Percentiles rank a stretch among this genome's conserved stretches.
Evolutionary conservation across 2,329 filamentous ascomycete genomes (phyloP).

Genomic region (Eutypella sp.): DNA sequence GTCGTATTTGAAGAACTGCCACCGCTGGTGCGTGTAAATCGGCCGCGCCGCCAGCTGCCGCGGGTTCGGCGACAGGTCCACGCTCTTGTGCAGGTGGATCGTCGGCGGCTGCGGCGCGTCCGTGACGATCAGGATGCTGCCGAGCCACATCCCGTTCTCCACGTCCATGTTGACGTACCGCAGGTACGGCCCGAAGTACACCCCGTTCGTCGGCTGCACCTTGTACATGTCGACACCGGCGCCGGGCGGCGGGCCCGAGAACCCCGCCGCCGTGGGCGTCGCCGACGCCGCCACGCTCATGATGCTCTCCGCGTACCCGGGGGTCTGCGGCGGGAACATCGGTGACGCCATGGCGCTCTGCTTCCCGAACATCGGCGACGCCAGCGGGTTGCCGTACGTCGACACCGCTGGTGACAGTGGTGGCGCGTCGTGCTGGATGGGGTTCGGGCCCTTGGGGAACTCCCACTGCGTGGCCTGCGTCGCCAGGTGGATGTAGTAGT

Average conservation of each 20-base stretch:
- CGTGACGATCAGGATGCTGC: constrained; percentile 88
- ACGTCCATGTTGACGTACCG: constrained; percentile 97
- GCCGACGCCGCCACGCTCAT: constrained; percentile 73
- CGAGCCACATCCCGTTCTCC: constrained; percentile 84
- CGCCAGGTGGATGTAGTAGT: constrained; percentile 96
- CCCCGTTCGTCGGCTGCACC: constrained; percentile 86
- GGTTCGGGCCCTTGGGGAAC: constrained; percentile 92
- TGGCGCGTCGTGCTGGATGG: constrained; percentile 73
- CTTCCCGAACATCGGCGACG: constrained; percentile 62
- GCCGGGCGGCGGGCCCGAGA: constrained; percentile 80
- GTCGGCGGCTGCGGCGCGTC: constrained; percentile 90
- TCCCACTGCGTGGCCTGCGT: constrained; percentile 98
- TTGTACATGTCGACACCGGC: constrained; percentile 94
- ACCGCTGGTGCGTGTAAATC: constrained; percentile 86
- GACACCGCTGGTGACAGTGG: constrained; percentile 80
- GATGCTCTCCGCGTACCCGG: constrained; percentile 80
- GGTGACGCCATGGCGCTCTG: constrained; percentile 72
- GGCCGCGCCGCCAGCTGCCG: constrained; percentile 76
- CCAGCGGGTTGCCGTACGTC: constrained; percentile 69
- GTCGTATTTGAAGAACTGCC: constrained; percentile 95
- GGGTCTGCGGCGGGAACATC: constrained; percentile 75
- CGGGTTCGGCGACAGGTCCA: constrained; percentile 88
- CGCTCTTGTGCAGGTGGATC: constrained; percentile 87
- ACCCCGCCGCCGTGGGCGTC: constrained; percentile 73
- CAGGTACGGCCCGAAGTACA: constrained; percentile 96